Evolutionary conservation across 1,284 basidiomycete species (phyloP).

Genomic region (Xanthoconium separans): DNA sequence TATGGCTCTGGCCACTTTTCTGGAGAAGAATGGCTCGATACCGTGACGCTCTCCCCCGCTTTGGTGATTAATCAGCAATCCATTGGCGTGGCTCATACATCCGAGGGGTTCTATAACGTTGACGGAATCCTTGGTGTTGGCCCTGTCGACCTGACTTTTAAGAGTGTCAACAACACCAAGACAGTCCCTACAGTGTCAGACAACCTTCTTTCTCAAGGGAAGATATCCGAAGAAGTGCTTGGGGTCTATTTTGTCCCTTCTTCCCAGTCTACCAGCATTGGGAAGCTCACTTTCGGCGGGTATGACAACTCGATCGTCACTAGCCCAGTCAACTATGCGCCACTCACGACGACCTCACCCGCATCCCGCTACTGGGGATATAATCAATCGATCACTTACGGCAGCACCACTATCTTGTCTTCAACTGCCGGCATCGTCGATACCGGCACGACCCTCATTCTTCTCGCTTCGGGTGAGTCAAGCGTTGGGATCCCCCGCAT

Average conservation of each 20-base stretch:
- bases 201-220: slow-evolving; percentile 42
- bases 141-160: slow-evolving; percentile 49
- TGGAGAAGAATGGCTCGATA: slow-evolving; percentile 52
- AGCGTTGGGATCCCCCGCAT: not conserved
- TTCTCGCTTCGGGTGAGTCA: slow-evolving; percentile 37
- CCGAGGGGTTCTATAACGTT: slow-evolving; percentile 41
- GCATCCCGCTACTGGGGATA: slow-evolving; percentile 55
- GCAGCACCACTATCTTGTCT: slow-evolving; percentile 36
- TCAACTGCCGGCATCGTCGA: slow-evolving; percentile 31
- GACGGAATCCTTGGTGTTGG: slow-evolving; percentile 61
- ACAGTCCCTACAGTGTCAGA: slow-evolving; percentile 45
- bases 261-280: slow-evolving; percentile 31
- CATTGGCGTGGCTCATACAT: slow-evolving; percentile 48
- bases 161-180: slow-evolving; percentile 25
- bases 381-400: slow-evolving; percentile 49
- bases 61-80: slow-evolving; percentile 50
- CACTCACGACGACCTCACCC: slow-evolving; percentile 50
- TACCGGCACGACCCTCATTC: slow-evolving; percentile 51
- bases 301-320: slow-evolving; percentile 43
- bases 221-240: slow-evolving; percentile 43
- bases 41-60: slow-evolving; percentile 40
- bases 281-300: slow-evolving; percentile 52
- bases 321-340: slow-evolving; percentile 45
- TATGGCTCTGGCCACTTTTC: slow-evolving; percentile 54
- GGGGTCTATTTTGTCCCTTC: slow-evolving; percentile 51